Evolutionary conservation across 1,284 basidiomycete species (phyloP).

Genomic region (Ganoderma multipileum): DNA sequence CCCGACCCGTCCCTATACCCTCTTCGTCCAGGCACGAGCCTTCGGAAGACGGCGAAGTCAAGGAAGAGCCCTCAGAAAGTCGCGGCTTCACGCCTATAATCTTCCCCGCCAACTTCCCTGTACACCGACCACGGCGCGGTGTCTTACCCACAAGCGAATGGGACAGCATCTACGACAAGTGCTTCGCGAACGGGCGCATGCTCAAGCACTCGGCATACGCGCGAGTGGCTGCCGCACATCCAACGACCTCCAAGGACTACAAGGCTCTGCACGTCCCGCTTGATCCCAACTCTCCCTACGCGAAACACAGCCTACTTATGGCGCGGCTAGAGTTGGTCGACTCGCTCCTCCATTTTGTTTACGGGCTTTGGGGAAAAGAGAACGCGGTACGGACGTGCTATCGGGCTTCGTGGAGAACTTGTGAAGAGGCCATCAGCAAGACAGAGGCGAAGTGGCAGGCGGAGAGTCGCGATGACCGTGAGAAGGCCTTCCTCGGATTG

Average conservation of each 20-base stretch:
- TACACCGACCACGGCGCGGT: slow-evolving; percentile 69
- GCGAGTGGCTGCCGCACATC: slow-evolving; percentile 75
- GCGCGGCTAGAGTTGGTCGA: slow-evolving; percentile 78
- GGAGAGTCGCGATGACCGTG: slow-evolving; percentile 69
- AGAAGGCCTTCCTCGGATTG: slow-evolving; percentile 76
- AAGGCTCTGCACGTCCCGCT: slow-evolving; percentile 67
- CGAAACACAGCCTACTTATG: slow-evolving; percentile 72
- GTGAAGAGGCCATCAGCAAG: slow-evolving; percentile 68
- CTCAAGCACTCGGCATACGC: slow-evolving; percentile 81
- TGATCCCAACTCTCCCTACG: slow-evolving; percentile 66
- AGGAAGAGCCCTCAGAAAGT: slow-evolving; percentile 40
- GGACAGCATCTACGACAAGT: slow-evolving; percentile 60
- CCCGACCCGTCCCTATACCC: slow-evolving; percentile 33
- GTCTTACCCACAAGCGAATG: slow-evolving; percentile 46
- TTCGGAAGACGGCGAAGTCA: slow-evolving; percentile 45
- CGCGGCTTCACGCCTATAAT: slow-evolving; percentile 35
- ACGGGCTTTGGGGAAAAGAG: slow-evolving; percentile 75
- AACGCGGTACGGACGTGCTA: slow-evolving; percentile 57
- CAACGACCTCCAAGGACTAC: slow-evolving; percentile 67
- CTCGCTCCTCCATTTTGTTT: slow-evolving; percentile 75
- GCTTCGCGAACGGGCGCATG: slow-evolving; percentile 64
- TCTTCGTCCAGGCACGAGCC: slow-evolving; percentile 38
- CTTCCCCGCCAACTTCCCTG: slow-evolving; percentile 54
- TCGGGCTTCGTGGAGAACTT: slow-evolving; percentile 66
- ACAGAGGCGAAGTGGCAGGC: slow-evolving; percentile 71